Evolutionary conservation across 2,329 filamentous ascomycete genomes (phyloP).

Genomic region (Colletotrichum cuscutae): DNA sequence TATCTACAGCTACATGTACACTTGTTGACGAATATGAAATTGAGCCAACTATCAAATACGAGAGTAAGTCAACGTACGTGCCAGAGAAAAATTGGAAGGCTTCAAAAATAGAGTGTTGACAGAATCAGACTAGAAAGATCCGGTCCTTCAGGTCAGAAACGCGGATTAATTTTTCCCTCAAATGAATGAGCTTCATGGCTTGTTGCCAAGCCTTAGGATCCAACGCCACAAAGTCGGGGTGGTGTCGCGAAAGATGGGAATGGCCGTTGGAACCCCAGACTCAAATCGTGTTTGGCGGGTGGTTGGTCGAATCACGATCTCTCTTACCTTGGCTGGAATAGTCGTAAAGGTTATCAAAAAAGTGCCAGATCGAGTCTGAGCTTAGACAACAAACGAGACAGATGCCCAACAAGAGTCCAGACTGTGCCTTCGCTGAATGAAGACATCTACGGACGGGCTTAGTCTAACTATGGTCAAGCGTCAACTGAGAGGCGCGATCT

Average conservation of each 20-base stretch:
- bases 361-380: background rate
- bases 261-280: background rate
- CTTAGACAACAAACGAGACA: background rate
- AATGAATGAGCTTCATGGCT: constrained; percentile 10
- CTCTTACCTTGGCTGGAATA: background rate
- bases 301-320: constrained; percentile 6
- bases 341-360: constrained; percentile 8
- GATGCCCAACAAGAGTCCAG: background rate
- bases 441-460: background rate
- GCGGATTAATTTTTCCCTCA: constrained; percentile 33
- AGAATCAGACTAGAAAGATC: constrained; percentile 14
- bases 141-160: constrained; percentile 19
- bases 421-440: background rate
- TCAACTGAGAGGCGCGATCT: background rate
- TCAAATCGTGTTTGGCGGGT: constrained; percentile 3
- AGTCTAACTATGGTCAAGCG: background rate
- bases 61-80: background rate
- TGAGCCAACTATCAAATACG: background rate
- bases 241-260: background rate
- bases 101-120: background rate
- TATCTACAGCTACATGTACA: background rate
- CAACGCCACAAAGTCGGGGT: constrained; percentile 1
- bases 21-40: background rate
- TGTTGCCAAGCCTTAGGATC: constrained; percentile 23
- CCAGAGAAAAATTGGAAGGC: background rate